Conservation (phyloP, 176 grass and related monocot species). For the Triticum dicoccoides region DNA sequence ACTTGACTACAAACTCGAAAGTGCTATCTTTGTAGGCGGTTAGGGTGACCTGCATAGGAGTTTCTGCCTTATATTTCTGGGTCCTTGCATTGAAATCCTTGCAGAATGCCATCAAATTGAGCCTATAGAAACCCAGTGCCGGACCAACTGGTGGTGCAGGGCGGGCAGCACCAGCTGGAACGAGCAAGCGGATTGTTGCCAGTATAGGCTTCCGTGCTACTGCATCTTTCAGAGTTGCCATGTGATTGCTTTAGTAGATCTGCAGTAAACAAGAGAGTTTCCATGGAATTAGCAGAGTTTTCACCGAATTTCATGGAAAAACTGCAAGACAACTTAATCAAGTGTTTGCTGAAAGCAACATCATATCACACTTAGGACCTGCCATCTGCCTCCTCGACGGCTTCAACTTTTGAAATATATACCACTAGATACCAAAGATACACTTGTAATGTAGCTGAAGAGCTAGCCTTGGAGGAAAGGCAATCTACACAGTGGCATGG, state of each 20-base stretch:
- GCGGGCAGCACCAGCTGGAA: slow-evolving; percentile 71
- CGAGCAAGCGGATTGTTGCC: slow-evolving; percentile 77
- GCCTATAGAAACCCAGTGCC: slow-evolving; percentile 72
- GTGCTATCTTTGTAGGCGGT: slow-evolving; percentile 92
- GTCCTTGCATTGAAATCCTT: slow-evolving; percentile 98
- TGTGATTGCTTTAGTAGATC: slow-evolving; percentile 20
- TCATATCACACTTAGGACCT: neutral
- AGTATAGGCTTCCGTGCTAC: slow-evolving; percentile 55
- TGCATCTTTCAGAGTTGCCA: slow-evolving; percentile 75
- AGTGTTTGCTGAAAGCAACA: slow-evolving; percentile 14
- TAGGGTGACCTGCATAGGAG: slow-evolving; percentile 77
- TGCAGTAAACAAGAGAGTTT: slow-evolving; percentile 18
- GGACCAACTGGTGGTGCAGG: slow-evolving; percentile 79
- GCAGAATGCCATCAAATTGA: slow-evolving; percentile 95
- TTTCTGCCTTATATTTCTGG: slow-evolving; percentile 92
- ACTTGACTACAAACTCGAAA: slow-evolving; percentile 84
- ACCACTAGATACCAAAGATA: neutral
- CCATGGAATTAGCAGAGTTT: neutral
- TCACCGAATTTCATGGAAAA: neutral
- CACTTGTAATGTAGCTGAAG: neutral
- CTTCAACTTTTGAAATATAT: neutral
- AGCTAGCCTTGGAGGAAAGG: neutral
- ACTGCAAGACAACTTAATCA: neutral
- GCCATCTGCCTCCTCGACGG: neutral
- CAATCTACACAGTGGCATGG: neutral